A percentile compares a stretch with the other conserved stretches of the same genome.
These are phyloP conservation scores for Bruguiera sexangula DNA, from an alignment of 345 rosid species.

Conservation along the genomic window DNA sequence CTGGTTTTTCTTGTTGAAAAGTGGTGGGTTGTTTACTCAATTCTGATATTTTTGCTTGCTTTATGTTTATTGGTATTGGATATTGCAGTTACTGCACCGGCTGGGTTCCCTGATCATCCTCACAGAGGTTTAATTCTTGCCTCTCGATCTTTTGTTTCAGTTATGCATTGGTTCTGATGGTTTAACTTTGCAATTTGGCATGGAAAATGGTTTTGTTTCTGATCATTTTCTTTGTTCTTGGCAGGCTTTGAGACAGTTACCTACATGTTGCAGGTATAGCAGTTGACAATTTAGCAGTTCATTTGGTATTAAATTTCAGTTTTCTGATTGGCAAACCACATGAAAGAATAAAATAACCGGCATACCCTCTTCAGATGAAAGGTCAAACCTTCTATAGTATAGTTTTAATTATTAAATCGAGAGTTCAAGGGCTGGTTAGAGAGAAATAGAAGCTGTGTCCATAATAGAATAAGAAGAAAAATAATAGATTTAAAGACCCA, in stretches of 20 bases:
- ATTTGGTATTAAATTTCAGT: not conserved
- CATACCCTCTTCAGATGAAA: not conserved
- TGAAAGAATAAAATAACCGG: not conserved
- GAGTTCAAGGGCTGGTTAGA: too few species aligned
- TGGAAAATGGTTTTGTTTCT: constrained; percentile 2
- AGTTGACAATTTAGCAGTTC: not conserved
- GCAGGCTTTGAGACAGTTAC: constrained; percentile 96
- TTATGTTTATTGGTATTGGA: constrained; percentile 9
- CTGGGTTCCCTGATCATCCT: constrained; percentile 96
- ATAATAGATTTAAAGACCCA: not conserved
- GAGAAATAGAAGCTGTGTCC: not conserved
- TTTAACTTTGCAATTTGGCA: not conserved
- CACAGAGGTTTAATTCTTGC: constrained; percentile 64
- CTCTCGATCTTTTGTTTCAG: not conserved
- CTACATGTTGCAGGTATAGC: constrained; percentile 82
- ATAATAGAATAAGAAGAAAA: not conserved
- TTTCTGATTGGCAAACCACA: not conserved
- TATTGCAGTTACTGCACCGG: constrained; percentile 68
- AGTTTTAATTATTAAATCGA: not conserved
- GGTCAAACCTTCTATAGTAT: not conserved
- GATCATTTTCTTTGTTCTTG: not conserved
- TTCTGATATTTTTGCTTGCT: not conserved
- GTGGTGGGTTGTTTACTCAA: not conserved
- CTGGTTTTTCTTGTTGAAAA: not conserved
- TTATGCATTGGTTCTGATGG: not conserved